A percentile compares a stretch with the other conserved stretches of the same genome.
phyloP scores from a whole-genome alignment of 257 asterid species.

The Salvia miltiorrhiza region DNA sequence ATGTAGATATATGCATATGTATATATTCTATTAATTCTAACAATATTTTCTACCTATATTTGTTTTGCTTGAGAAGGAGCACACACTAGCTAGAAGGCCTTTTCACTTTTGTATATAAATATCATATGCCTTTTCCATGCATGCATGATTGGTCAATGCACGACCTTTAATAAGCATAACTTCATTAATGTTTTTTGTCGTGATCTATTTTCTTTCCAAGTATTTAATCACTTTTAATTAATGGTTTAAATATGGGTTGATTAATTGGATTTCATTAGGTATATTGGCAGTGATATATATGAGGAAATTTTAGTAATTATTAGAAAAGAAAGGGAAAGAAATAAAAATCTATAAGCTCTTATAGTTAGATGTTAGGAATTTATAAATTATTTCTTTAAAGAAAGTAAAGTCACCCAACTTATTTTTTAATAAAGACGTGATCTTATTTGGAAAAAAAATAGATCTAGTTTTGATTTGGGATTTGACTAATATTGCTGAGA shows the following conservation, averaged over 20 bases:
- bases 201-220: background rate
- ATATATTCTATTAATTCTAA: background rate
- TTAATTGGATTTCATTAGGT: background rate
- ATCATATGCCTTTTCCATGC: constrained; percentile 15
- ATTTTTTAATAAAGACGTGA: too few species aligned
- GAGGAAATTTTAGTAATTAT: background rate
- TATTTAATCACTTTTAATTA: background rate
- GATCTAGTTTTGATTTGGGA: background rate
- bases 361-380: background rate
- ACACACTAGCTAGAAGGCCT: background rate
- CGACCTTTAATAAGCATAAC: constrained; percentile 21
- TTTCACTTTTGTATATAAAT: background rate
- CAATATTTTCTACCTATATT: background rate
- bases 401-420: background rate
- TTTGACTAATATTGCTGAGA: constrained; percentile 22
- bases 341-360: background rate
- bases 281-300: background rate
- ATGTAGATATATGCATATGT: too few species aligned
- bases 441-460: too few species aligned
- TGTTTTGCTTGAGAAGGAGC: constrained; percentile 7
- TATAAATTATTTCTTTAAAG: background rate
- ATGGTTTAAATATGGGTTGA: background rate
- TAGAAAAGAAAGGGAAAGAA: background rate
- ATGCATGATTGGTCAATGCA: constrained; percentile 27
- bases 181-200: constrained; percentile 13